Evolutionary conservation across 352 stramenopile species (phyloP), one percentile per base, ranked within the genome.

Genomic region (Phytopythium montanum): DNA sequence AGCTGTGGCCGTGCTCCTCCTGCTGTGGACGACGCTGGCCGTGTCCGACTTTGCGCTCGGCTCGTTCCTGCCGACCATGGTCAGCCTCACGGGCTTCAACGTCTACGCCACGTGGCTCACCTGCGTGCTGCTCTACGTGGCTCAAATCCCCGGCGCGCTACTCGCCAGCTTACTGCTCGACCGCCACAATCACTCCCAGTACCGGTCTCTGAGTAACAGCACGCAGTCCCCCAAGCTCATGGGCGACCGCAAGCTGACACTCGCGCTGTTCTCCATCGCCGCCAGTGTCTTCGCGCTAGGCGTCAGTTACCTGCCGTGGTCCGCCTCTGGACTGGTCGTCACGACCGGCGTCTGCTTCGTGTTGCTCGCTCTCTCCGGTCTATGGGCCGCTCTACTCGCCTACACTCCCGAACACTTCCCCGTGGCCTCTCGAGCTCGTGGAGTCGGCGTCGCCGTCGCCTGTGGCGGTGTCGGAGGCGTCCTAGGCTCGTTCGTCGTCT

Each of bases 31-130:
- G 36, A 57, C 58, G 18, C 34, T 76, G 41, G 55, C 69, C 14
- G 28, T 72, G 49, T 74, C 64, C 10, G 77, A 65, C 19, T 81
- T 76, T 42, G 72, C 68, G 13, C 39, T 75, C 5, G 64, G 60
- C 5, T 67, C 63, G 29, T 76, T 68, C 23, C 45, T 72, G 12
- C 69, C 69, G 4, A 69, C 66, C 49, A 50, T 76, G 2, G 65
- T 73, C 25, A 72, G 65, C 31, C 54, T 76, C 34, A 65, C 39
- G 41, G 69, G 69, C 6, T 76, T 67, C 60, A 76, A 76, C 48
- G 33, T 76, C 25, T 76, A 71, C 50, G 58, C 59, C 25, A 66
- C 38, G 25, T 73, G 65, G 65, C 54, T 12, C 29, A 71, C 62
- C 5, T 56, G 65, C 42, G 56, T 25, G 3, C 4, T 59, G 45